These are phyloP conservation scores for Histomonas meleagridis DNA, from an alignment of 208 protist genomes.

Conservation along the genomic window DNA sequence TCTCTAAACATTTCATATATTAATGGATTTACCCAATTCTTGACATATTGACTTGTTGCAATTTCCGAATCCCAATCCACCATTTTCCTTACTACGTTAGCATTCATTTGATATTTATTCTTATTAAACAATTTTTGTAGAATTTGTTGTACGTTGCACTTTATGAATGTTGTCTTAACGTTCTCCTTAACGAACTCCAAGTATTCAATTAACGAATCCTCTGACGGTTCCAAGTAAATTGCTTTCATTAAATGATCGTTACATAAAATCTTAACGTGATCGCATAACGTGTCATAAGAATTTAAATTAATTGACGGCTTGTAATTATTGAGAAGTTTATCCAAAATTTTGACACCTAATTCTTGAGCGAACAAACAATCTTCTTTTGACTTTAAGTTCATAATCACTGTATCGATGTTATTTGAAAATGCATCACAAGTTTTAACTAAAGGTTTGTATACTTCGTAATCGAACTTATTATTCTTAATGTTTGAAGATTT, in stretches of 20 bases:
- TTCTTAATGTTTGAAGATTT: too few relatives aligned
- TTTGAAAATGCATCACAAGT: neutral
- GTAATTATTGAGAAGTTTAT: neutral
- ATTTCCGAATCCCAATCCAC: too few relatives aligned
- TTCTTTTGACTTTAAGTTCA: neutral
- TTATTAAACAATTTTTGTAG: too few relatives aligned
- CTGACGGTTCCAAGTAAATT: neutral
- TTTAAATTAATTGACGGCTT: neutral
- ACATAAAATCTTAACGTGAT: neutral
- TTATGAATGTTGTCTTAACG: too few relatives aligned
- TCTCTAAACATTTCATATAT: too few relatives aligned
- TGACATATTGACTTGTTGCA: too few relatives aligned
- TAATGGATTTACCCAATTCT: too few relatives aligned
- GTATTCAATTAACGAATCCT: neutral
- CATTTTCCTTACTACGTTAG: too few relatives aligned
- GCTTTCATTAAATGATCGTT: neutral
- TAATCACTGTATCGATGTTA: neutral
- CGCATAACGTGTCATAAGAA: neutral
- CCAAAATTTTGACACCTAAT: neutral
- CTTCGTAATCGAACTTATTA: neutral
- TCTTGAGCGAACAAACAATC: neutral
- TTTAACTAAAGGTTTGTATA: neutral
- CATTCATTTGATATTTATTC: too few relatives aligned
- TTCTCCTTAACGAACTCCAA: too few relatives aligned
- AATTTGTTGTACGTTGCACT: too few relatives aligned